Base-by-base conservation (phyloP, 129 eudicot genomes). In the Helianthus annuus region DNA sequence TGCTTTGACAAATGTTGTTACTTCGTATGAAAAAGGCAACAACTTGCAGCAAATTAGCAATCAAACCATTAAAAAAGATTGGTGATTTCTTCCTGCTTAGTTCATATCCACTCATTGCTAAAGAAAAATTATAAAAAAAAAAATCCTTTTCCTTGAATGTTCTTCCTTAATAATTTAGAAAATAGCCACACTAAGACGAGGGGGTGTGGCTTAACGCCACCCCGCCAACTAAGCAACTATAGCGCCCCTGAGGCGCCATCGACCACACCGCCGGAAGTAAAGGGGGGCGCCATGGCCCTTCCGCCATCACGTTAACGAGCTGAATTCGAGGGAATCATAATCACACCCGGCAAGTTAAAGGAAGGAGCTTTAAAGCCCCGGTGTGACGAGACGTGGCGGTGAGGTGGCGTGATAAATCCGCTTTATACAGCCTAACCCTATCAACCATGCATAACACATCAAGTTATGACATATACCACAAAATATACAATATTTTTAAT, bases 21-120 rank as follows among this genome's bases (percentile, higher is more conserved):
- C 38, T 44, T 45, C 15, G 73, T 48, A 60, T 24, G 40, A 59
- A 76, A 76, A 68, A 61, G 81, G 24, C 32, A 14, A 7, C 56
- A 61, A 42, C 66, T 77, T 61, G 65, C 56, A 34, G 38, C 66
- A 62, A 70, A 62, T 11, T 51, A 52, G 57, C 58, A 40, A 77
- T 40, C 66, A 52, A 38, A 77, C 53, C 17, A 17, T 6, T 15
- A 40, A 57, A 6, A 68, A 22, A 69, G 71, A 77, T 66, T 55
- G 22, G 0, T 6, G 2, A 42, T 44, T 66, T 66, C 45, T 22
- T 13, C 64, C 12, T 54, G 5, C 7, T 42, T 44, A 66, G 19
- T 74, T 59, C 66, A n/a, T 66, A 54, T n/a, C 59, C 49, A 54
- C 67, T 3, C 44, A 55, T 29, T 54, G 59, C 27, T 19, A 19